phyloP scores from a whole-genome alignment of 2,329 filamentous ascomycete genomes.

The Cytospora paraplurivora region DNA sequence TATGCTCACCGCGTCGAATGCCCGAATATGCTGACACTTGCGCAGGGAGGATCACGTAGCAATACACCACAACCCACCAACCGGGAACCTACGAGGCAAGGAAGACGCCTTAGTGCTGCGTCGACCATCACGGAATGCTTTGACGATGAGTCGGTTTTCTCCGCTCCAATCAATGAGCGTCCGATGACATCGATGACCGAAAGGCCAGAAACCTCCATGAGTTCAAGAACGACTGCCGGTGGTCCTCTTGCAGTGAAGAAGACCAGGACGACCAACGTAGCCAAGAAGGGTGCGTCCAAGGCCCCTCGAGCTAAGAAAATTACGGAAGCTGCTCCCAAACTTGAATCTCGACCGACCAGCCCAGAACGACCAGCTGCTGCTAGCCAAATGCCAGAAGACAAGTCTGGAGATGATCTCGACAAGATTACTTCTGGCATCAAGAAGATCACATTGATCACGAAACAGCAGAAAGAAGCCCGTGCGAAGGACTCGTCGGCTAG shows the following conservation, averaged over 20 bases:
- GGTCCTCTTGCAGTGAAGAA: slow-evolving; percentile 58
- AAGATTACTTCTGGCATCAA: slow-evolving; percentile 61
- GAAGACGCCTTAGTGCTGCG: slow-evolving; percentile 53
- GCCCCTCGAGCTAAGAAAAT: slow-evolving; percentile 25
- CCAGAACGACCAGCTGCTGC: slow-evolving; percentile 4
- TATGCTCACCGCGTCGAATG: slow-evolving; percentile 1
- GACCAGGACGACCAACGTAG: slow-evolving; percentile 50
- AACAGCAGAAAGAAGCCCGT: slow-evolving; percentile 59
- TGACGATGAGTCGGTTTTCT: slow-evolving; percentile 30
- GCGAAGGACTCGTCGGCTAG: slow-evolving; percentile 34
- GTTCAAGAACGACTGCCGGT: slow-evolving; percentile 41
- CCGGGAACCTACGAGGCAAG: slow-evolving; percentile 38
- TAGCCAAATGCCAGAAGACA: slow-evolving; percentile 14
- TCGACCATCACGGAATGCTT: slow-evolving; percentile 42
- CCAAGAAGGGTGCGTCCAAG: slow-evolving; percentile 45
- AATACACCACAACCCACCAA: slow-evolving; percentile 36
- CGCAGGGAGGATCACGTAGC: slow-evolving; percentile 40
- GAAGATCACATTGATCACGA: slow-evolving; percentile 62
- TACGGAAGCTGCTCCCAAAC: slow-evolving; percentile 19
- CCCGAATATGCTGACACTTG: slow-evolving; percentile 27
- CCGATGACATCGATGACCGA: slow-evolving; percentile 47
- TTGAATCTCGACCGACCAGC: slow-evolving; percentile 17
- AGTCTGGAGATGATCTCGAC: slow-evolving; percentile 49
- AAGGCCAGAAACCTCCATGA: slow-evolving; percentile 47
- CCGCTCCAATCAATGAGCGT: slow-evolving; percentile 31